Base-by-base conservation (phyloP, 345 rosid genomes). In the Euphorbia peplus region DNA sequence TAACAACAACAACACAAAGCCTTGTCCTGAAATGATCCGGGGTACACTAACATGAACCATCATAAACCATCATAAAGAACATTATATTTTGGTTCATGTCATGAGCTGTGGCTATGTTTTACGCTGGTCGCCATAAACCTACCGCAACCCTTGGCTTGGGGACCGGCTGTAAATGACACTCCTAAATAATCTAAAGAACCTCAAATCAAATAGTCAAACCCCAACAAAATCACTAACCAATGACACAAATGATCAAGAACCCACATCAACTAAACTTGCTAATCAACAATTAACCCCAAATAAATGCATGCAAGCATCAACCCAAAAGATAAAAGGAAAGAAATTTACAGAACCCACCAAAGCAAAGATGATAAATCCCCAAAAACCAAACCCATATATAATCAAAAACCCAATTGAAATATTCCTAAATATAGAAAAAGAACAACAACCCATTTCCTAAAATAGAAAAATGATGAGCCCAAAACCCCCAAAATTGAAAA, bases 331-430 rank as follows among this genome's bases (percentile, higher is more conserved):
- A 16, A 47, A 44, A 44, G 50, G 50, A 44, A 44, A 10, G 50
- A 44, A 44, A 44, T 44, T 44, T 12, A 44, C 18, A n/a, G 2
- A 15, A 4, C 7, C 19, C 1, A 29, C 29, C 42, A 16, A 55
- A 55, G 29, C 6, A 26, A n/a, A n/a, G n/a, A n/a, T 47, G 14
- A 47, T 28, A 46, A 63, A 47, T 26, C 18, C 15, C 48, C 39
- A 42, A 25, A 62, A 44, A n/a, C 24, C n/a, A 32, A 62, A 47
- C 37, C 67, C 50, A 51, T 71, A 53, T 51, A 63, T 55, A 61
- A 51, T 26, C 60, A 26, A 41, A 46, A 21, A 53, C 46, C 16
- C 12, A 62, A 47, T 63, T 62, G 8, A 52, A 28, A 6, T 22
- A 24, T 19, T 37, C 13, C 59, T 56, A 60, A 69, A 69, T 48